These are phyloP conservation scores for Aspergillus bombycis DNA, from an alignment of 2,329 filamentous ascomycete species.

Conservation along the genomic window DNA sequence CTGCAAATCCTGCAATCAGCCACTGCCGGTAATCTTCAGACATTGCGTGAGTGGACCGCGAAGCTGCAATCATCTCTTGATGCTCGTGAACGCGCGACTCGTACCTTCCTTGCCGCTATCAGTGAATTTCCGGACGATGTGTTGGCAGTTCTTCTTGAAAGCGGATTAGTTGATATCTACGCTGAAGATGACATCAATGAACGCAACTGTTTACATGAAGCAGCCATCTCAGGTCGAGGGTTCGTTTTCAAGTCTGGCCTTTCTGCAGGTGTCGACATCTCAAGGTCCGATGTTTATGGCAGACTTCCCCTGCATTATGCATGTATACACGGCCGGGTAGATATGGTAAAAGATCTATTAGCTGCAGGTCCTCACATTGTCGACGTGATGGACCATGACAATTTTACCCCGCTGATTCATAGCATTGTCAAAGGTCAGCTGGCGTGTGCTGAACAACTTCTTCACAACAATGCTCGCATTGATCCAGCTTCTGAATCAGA, in stretches of 20 bases:
- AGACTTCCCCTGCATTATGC: conserved; percentile 93
- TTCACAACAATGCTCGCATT: conserved; percentile 78
- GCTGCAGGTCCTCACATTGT: conserved; percentile 73
- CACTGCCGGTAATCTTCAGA: conserved; percentile 75
- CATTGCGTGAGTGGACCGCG: conserved; percentile 77
- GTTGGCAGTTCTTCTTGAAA: conserved; percentile 75
- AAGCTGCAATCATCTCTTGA: conserved; percentile 67
- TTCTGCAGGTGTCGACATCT: conserved; percentile 73
- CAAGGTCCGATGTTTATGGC: conserved; percentile 88
- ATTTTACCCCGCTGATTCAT: conserved; percentile 94
- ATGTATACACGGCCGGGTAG: conserved; percentile 87
- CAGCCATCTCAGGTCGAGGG: conserved; percentile 87
- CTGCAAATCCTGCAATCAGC: conserved; percentile 83
- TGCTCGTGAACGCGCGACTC: conserved; percentile 75
- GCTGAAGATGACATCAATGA: conserved; percentile 98
- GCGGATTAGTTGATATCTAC: conserved; percentile 81
- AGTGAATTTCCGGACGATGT: conserved; percentile 80
- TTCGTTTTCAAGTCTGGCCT: conserved; percentile 78
- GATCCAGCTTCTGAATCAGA: conserved; percentile 85
- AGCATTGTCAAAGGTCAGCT: conserved; percentile 87
- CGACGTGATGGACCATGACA: conserved; percentile 90
- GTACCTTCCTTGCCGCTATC: conserved; percentile 87
- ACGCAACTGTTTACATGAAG: conserved; percentile 92
- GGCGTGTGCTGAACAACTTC: conserved; percentile 75
- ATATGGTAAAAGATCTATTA: conserved; percentile 77